phyloP scores from a whole-genome alignment of 192 early-diverging fungal genomes.

The Jimgerdemannia flammicorona region DNA sequence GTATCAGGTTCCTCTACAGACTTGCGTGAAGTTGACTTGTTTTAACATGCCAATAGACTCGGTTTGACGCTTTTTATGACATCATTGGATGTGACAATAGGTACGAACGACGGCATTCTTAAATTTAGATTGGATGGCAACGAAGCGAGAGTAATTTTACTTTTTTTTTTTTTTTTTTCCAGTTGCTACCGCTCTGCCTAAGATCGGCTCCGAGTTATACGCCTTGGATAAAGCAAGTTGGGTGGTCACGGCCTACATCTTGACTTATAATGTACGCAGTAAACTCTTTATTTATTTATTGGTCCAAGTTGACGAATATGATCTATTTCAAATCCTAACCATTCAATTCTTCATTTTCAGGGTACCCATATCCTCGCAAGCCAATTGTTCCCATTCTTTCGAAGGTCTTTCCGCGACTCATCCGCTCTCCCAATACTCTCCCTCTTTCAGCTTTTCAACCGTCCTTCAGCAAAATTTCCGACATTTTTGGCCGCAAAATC shows the following conservation, averaged over 20 bases:
- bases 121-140: neutral
- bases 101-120: neutral
- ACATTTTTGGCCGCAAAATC: constrained; percentile 79
- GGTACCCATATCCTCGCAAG: neutral
- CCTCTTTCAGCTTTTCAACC: constrained; percentile 8
- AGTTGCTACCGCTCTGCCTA: constrained; percentile 71
- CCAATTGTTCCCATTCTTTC: neutral
- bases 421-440: neutral
- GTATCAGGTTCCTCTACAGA: no score
- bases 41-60: neutral
- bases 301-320: neutral
- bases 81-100: neutral
- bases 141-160: neutral
- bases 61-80: neutral
- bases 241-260: constrained; percentile 75
- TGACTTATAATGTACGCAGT: constrained; percentile 1
- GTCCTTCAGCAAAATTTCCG: constrained; percentile 79
- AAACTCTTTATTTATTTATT: neutral
- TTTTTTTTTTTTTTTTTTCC: neutral
- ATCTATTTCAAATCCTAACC: neutral
- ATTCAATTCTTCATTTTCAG: neutral
- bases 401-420: neutral
- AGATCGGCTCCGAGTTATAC: constrained; percentile 71
- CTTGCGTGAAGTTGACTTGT: no score
- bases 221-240: constrained; percentile 66